Base-by-base conservation (phyloP, 1,284 basidiomycete genomes). In the Trichosporon faecale region DNA sequence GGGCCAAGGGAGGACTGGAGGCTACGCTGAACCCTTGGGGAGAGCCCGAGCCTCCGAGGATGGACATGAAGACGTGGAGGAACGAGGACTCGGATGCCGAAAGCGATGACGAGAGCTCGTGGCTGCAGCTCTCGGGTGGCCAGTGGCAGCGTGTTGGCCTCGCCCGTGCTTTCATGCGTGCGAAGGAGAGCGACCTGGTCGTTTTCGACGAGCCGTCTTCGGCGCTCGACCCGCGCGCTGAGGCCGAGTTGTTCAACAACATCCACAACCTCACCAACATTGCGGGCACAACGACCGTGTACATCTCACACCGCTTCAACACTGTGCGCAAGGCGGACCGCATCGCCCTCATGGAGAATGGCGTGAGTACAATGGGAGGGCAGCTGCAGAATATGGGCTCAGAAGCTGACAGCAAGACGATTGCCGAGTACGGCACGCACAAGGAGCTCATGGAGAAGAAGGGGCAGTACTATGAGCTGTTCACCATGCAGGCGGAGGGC, bases 61-160 rank as follows among this genome's bases (percentile, higher is more conserved):
- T 31, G 21, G 65, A 25, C 23, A 12, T 46, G 49, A 65, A 65
- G 61, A 52, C 31, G 31, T 63, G 65, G 65, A 27, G 55, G 29
- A 27, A 67, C 40, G 40, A 18, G 0, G 40, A 60, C 12, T 37
- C 44, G 6, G 67, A 68, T 27, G 23, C n/a, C 63, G 67, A 57
- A n/a, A 29, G 27, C 6, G 61, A 61, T 16, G 37, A 70, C 9
- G 69, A 66, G n/a, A 21, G 12, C 11, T 64, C 31, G n/a, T 37
- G 37, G 21, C 14, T 35, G 27, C 16, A 55, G 55, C 66, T 68
- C 65, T 79, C 21, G 68, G 73, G 66, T 68, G 76, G 67, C 72
- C 82, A 94, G 90, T 94, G 92, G 92, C 92, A 94, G 84, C 86
- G 91, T 75, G 87, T 94, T 72, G 91, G 91, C 11, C 87, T 94